Evolutionary conservation across 305 asterid species (phyloP), one percentile per base, ranked within the genome.

Genomic region (Plantago coronopus): DNA sequence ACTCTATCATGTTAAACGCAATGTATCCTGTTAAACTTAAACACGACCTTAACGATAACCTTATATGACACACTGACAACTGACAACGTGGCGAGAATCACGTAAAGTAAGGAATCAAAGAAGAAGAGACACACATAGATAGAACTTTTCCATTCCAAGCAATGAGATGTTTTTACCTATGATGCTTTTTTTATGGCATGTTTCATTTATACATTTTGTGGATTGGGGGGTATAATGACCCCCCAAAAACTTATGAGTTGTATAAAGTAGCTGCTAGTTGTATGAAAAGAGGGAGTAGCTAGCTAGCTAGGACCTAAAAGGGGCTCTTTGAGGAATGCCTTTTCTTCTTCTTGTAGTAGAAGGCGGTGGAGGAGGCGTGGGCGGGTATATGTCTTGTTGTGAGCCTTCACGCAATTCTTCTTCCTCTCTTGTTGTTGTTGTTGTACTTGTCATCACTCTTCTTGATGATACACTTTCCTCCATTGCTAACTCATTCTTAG

Each of bases 291-390:
- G 20, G n/a, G 51, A 63, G 22, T 46, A 54, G 18, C 19, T 19
- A 49, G 46, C 69, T 22, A 66, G 22, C 40, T 75, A 84, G 62
- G 95, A 84, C 59, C 83, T 78, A 73, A 91, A 84, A 54, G 98
- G 98, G 25, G 98, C 97, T 74, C 98, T 83, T 70, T 75, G 95
- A 54, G 98, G 98, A 69, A 89, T 81, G 61, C 98, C 98, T 65
- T 91, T 91, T 80, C 98, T 86, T 81, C 98, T 88, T 74, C 96
- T 86, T 81, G 87, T 69, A 71, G 15, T 77, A 16, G 95, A 79
- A 76, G 86, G 74, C 27, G 94, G 94, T 17, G 87, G 80, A 55
- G 95, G 82, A 51, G 97, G 97, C 68, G 96, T 93, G 85, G 89
- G 76, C 79, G 91, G 94, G 83, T 71, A 83, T 67, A 86, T 86